These are phyloP conservation scores for Crithidia expoeki DNA, from an alignment of 208 protist genomes.

Conservation along the genomic window DNA sequence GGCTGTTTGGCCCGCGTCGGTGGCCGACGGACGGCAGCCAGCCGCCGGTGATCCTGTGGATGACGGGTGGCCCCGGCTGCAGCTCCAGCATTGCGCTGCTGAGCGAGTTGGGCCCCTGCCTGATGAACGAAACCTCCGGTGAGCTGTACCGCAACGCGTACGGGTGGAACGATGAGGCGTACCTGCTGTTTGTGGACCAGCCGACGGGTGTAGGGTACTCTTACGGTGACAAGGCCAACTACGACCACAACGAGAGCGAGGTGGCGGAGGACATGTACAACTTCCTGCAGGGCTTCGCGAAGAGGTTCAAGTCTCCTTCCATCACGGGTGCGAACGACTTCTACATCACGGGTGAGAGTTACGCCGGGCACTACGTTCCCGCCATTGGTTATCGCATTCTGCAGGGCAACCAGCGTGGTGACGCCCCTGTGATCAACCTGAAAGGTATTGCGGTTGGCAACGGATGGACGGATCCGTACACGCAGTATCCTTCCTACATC, in stretches of 20 bases:
- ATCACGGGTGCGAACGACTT: conserved; percentile 50
- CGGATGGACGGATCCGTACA: too few relatives aligned
- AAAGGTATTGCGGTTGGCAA: too few relatives aligned
- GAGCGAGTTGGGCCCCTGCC: conserved; percentile 81
- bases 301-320: conserved; percentile 36
- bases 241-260: conserved; percentile 65
- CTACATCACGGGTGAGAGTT: conserved; percentile 83
- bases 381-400: conserved; percentile 47
- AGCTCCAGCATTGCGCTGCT: conserved; percentile 66
- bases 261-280: conserved; percentile 89
- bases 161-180: conserved; percentile 81
- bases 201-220: conserved; percentile 88
- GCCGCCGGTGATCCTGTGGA: conserved; percentile 85
- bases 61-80: conserved; percentile 93
- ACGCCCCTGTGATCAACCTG: conserved; percentile 47
- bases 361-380: conserved; percentile 82
- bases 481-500: too few relatives aligned
- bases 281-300: conserved; percentile 70
- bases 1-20: conserved; percentile 77
- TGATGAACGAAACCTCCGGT: conserved; percentile 51
- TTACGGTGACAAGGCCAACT: conserved; percentile 52
- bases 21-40: conserved; percentile 29
- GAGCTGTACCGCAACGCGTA: conserved; percentile 64
- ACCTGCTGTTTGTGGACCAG: conserved; percentile 92
- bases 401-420: conserved; percentile 33